These are phyloP conservation scores for Colletotrichum noveboracense DNA, from an alignment of 2,329 filamentous ascomycete species.

Conservation along the genomic window DNA sequence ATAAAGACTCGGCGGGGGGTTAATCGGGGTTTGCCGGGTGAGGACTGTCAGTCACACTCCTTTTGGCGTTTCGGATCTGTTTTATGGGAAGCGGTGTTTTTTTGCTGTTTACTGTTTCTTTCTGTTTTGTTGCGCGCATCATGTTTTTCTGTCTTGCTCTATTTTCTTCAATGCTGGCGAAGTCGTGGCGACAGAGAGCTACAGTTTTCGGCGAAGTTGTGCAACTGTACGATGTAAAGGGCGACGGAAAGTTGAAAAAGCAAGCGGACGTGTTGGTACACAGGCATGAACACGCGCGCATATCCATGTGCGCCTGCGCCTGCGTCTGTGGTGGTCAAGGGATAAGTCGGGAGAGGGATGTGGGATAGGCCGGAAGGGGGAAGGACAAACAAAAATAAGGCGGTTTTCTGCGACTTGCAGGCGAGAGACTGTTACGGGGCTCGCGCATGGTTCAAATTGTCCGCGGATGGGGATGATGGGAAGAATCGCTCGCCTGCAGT, in stretches of 20 bases:
- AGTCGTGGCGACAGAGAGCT: not conserved
- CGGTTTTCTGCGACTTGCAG: not conserved
- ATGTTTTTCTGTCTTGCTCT: not conserved
- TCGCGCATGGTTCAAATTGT: conserved; percentile 18
- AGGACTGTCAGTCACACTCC: conserved; percentile 20
- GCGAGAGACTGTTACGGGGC: conserved; percentile 7
- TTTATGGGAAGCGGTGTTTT: conserved; percentile 19
- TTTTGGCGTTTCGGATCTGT: conserved; percentile 20
- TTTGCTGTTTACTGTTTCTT: not conserved
- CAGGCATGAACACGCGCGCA: not conserved
- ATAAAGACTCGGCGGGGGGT: not conserved
- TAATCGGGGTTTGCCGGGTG: conserved; percentile 16
- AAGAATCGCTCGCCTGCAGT: conserved; percentile 7
- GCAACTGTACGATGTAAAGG: conserved; percentile 20
- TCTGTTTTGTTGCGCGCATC: not conserved
- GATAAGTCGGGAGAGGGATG: not conserved
- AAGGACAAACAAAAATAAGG: not conserved
- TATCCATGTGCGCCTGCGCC: not conserved
- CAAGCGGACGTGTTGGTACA: conserved; percentile 8
- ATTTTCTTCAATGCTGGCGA: not conserved
- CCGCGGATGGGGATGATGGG: not conserved
- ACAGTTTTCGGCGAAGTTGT: conserved; percentile 11
- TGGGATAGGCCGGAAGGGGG: not conserved
- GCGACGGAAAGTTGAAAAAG: conserved; percentile 3
- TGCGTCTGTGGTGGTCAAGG: not conserved